These are phyloP conservation scores for Penicillium janthinellum DNA, from an alignment of 2,329 filamentous ascomycete genomes.

Conservation along the genomic window DNA sequence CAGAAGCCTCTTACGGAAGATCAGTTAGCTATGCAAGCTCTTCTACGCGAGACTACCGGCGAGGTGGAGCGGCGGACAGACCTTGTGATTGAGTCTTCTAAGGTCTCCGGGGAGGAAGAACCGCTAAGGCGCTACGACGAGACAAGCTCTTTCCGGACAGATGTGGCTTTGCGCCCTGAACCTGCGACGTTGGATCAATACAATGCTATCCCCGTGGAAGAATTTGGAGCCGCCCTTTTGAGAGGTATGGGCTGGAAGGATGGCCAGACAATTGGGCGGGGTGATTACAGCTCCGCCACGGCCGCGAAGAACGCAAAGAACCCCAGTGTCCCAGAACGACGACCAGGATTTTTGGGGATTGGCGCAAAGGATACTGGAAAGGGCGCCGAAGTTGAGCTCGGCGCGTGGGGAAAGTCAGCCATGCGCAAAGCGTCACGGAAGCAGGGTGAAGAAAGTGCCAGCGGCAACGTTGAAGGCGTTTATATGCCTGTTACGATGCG, in stretches of 20 bases:
- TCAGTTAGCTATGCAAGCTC: slow-evolving; percentile 66
- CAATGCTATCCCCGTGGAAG: slow-evolving; percentile 84
- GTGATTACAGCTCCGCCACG: slow-evolving; percentile 51
- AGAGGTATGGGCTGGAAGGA: slow-evolving; percentile 95
- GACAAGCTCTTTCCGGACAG: slow-evolving; percentile 66
- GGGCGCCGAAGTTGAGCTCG: slow-evolving; percentile 67
- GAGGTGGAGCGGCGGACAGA: slow-evolving; percentile 48
- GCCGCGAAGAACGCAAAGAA: slow-evolving; percentile 55
- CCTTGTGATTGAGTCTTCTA: slow-evolving; percentile 54
- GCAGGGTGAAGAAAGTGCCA: slow-evolving; percentile 50
- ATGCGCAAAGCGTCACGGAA: slow-evolving; percentile 60
- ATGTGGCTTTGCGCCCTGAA: slow-evolving; percentile 72
- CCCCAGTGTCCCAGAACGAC: slow-evolving; percentile 65
- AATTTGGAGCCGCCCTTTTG: slow-evolving; percentile 87
- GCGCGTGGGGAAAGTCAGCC: slow-evolving; percentile 72
- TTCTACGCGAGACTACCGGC: slow-evolving; percentile 59
- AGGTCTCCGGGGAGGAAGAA: slow-evolving; percentile 21
- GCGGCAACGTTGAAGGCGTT: slow-evolving; percentile 48
- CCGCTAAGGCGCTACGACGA: slow-evolving; percentile 37
- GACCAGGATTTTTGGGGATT: slow-evolving; percentile 81
- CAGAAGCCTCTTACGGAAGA: slow-evolving; percentile 56
- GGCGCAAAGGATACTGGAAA: slow-evolving; percentile 76
- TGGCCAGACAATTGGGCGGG: slow-evolving; percentile 59
- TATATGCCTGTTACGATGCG: slow-evolving; percentile 65
- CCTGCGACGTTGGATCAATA: slow-evolving; percentile 80